phyloP scores from a whole-genome alignment of 106 monocot genomes.

The Agapanthus africanus region DNA sequence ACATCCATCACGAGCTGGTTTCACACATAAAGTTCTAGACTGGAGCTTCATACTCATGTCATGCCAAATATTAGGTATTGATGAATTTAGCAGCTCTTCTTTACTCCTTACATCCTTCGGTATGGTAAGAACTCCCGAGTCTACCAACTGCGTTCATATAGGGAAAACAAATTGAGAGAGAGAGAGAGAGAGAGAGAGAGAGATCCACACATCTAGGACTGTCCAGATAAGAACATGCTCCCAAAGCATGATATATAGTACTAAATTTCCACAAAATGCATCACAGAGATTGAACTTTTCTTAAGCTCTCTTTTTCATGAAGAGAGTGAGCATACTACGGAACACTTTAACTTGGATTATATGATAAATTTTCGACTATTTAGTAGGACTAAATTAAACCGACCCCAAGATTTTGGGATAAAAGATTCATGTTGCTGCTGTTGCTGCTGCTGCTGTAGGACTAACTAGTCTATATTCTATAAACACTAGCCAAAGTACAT shows the following conservation, averaged over 20 bases:
- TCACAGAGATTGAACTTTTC: no score
- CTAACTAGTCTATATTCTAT: no score
- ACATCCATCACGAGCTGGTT: conserved; percentile 95
- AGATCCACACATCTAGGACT: not conserved
- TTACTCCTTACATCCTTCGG: conserved; percentile 64
- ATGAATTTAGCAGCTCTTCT: conserved; percentile 37
- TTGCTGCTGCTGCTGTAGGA: no score
- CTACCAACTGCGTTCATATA: conserved; percentile 32
- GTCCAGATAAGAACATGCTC: not conserved
- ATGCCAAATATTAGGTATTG: conserved; percentile 44
- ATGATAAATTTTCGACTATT: no score
- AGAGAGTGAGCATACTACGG: no score
- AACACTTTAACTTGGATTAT: no score
- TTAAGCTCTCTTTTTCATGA: no score
- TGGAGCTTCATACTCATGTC: conserved; percentile 50
- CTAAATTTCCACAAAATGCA: not conserved
- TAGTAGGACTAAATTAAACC: no score
- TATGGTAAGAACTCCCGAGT: conserved; percentile 68
- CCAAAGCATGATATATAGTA: not conserved
- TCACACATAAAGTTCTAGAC: conserved; percentile 74
- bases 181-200: no score
- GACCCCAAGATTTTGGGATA: no score
- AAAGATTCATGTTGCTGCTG: no score
- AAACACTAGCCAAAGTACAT: no score
- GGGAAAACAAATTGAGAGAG: not conserved